Base-by-base conservation (phyloP, 148 eudicot species). In the Chenopodium suecicum region DNA sequence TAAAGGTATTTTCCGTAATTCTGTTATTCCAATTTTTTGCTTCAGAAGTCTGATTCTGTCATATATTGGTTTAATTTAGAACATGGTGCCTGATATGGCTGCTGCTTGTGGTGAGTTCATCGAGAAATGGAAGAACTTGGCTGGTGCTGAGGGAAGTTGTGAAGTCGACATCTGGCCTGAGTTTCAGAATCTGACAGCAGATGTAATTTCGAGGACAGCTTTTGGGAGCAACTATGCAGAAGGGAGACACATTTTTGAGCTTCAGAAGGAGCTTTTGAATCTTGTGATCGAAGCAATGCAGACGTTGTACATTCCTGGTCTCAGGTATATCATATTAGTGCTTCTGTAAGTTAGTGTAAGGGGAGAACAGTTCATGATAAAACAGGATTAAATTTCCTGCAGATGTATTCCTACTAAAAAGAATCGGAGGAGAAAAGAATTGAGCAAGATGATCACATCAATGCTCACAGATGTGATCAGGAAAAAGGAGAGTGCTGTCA, bases 191-290 rank as follows among this genome's bases (percentile, higher is more conserved):
- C 79, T 90, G 65, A 84, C 90, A 1, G 88, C 86, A 6, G 94
- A 91, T 79, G 78, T 87, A 8, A 89, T 91, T 64, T 91, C 94
- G 17, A 82, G 87, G 58, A 81, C 90, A 27, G 89, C 87, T 11
- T 90, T 90, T 84, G 92, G 92, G 63, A 91, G 90, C 83, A 86
- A 69, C 84, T 91, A 71, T 66, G 88, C 86, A 85, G 85, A 87
- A 82, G 92, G 94, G 25, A 87, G 74, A 67, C 80, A 83, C 74
- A 85, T 91, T 68, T 87, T 91, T 48, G 52, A 81, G 80, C 88
- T 90, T 58, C 92, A 90, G 68, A 87, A 88, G 65, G 91, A 90
- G 80, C 85, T 87, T 29, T 82, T 78, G 48, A 84, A 80, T 66
- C 86, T 91, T 9, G 92, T 86, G 25, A 64, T 91, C 17, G 89